Percentiles rank a stretch among this genome's conserved stretches.
These are phyloP conservation scores for Aspergillus costaricaensis DNA, from an alignment of 2,329 filamentous ascomycete species.

Conservation along the genomic window DNA sequence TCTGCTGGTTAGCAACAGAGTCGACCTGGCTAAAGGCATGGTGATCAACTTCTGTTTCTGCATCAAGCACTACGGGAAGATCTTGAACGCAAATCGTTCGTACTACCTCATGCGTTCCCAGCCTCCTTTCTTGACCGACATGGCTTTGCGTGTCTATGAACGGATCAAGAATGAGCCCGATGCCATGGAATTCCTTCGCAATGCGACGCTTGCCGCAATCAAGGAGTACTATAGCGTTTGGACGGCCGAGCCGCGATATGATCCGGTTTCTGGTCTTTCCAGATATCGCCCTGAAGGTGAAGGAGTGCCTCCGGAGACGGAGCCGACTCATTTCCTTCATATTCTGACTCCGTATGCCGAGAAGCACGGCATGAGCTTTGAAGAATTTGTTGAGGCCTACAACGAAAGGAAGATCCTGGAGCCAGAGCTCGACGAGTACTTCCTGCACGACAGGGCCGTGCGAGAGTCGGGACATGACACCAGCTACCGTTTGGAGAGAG, in stretches of 20 bases:
- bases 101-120: slow-evolving; percentile 96
- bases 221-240: slow-evolving; percentile 95
- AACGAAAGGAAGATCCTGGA: slow-evolving; percentile 75
- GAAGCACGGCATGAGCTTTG: slow-evolving; percentile 79
- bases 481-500: slow-evolving; percentile 84
- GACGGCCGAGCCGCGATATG: slow-evolving; percentile 75
- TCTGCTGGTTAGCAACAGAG: slow-evolving; percentile 78
- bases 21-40: slow-evolving; percentile 90
- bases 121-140: slow-evolving; percentile 95
- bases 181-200: slow-evolving; percentile 76
- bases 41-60: slow-evolving; percentile 96
- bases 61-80: slow-evolving; percentile 97
- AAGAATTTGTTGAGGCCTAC: slow-evolving; percentile 86
- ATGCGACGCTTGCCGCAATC: slow-evolving; percentile 84
- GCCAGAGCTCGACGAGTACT: slow-evolving; percentile 91
- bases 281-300: slow-evolving; percentile 80
- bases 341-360: slow-evolving; percentile 78
- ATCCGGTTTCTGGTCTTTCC: slow-evolving; percentile 75
- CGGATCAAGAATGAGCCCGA: slow-evolving; percentile 84
- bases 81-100: slow-evolving; percentile 91
- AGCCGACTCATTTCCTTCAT: slow-evolving; percentile 82
- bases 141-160: slow-evolving; percentile 91
- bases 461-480: slow-evolving; percentile 97
- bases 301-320: slow-evolving; percentile 89
- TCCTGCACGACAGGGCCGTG: slow-evolving; percentile 91